These are phyloP conservation scores for Quercus lobata DNA, from an alignment of 331 rosid species.

Conservation along the genomic window DNA sequence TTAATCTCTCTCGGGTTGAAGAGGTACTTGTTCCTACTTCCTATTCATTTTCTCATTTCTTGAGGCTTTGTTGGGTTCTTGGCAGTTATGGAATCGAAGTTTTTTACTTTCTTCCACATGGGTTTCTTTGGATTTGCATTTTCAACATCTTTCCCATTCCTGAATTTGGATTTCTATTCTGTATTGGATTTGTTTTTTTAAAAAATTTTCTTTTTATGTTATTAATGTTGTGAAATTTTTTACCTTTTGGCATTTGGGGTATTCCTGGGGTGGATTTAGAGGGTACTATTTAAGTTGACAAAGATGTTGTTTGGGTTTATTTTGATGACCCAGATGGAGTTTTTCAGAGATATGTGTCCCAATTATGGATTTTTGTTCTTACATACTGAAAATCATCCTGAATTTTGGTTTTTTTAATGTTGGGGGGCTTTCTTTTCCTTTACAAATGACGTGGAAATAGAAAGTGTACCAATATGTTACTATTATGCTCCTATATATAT, in stretches of 20 bases:
- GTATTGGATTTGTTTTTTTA: not conserved
- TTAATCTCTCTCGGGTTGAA: slow-evolving; percentile 86
- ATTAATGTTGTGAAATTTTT: not conserved
- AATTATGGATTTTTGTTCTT: not conserved
- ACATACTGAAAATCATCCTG: not conserved
- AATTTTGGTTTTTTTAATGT: not conserved
- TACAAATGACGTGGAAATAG: not conserved
- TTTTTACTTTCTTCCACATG: not conserved
- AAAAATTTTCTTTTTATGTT: not conserved
- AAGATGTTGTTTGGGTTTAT: not conserved
- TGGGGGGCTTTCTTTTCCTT: not conserved
- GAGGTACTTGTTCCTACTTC: slow-evolving; percentile 39
- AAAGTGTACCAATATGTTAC: not conserved
- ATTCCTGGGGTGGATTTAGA: not conserved
- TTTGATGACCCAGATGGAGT: not conserved
- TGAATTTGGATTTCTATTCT: not conserved
- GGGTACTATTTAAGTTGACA: not conserved
- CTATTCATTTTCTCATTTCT: not conserved
- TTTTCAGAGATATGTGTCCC: not conserved
- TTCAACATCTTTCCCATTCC: not conserved
- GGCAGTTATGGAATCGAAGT: not conserved
- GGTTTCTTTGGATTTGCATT: not conserved
- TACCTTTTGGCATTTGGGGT: not conserved
- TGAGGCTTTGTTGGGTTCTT: not conserved
- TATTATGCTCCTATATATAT: not conserved